These are phyloP conservation scores for Scedosporium minutisporum DNA, from an alignment of 2,329 filamentous ascomycete genomes.

Conservation along the genomic window DNA sequence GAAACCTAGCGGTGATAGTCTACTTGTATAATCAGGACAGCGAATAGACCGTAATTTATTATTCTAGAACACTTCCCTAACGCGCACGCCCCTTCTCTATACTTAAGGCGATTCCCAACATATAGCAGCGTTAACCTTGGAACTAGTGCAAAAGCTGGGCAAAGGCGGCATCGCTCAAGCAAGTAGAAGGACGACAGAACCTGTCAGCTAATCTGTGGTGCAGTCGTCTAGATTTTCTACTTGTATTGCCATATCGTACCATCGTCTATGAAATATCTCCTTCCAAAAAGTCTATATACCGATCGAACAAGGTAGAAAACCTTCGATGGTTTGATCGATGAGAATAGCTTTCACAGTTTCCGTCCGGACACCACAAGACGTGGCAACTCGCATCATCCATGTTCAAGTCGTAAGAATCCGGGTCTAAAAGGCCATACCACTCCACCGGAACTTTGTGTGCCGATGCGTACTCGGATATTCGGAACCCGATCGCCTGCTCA, in stretches of 20 bases:
- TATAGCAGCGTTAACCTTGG: too few relatives aligned
- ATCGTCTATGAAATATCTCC: not conserved
- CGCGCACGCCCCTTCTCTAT: too few relatives aligned
- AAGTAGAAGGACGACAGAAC: too few relatives aligned
- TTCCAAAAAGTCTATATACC: not conserved
- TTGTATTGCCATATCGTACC: not conserved
- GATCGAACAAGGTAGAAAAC: not conserved
- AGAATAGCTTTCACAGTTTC: not conserved
- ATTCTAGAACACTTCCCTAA: too few relatives aligned
- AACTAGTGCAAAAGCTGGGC: too few relatives aligned
- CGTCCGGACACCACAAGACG: not conserved
- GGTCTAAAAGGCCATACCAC: conserved; percentile 4
- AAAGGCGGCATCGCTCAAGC: too few relatives aligned
- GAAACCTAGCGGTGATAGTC: too few relatives aligned
- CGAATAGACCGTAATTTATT: too few relatives aligned
- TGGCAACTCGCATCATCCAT: not conserved
- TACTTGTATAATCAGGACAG: too few relatives aligned
- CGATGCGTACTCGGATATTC: not conserved
- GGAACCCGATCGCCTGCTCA: not conserved
- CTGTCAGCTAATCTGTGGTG: too few relatives aligned
- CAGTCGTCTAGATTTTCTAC: too few relatives aligned
- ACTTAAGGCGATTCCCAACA: too few relatives aligned
- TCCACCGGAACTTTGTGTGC: not conserved
- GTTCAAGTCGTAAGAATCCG: not conserved
- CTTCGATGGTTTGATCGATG: not conserved